These are phyloP conservation scores for Microthlaspi erraticum DNA, from an alignment of 345 rosid genomes.

Conservation along the genomic window DNA sequence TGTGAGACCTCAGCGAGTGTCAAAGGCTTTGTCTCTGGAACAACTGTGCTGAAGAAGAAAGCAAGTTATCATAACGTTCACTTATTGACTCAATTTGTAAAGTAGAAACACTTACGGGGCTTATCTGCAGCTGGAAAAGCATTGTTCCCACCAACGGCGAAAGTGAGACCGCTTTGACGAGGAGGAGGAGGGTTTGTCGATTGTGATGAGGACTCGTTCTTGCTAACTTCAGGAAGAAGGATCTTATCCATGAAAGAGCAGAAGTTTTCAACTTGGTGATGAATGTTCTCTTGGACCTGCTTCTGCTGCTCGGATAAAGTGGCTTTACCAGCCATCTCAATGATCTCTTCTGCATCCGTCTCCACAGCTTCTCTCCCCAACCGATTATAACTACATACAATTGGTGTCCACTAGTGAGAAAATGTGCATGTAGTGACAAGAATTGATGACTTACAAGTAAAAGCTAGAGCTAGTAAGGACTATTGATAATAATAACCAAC, in stretches of 20 bases:
- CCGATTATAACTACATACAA: conserved; percentile 68
- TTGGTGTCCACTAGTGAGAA: not conserved
- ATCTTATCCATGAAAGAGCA: conserved; percentile 71
- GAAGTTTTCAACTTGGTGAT: conserved; percentile 62
- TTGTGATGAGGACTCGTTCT: conserved; percentile 35
- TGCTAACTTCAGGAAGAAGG: conserved; percentile 56
- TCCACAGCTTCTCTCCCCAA: conserved; percentile 79
- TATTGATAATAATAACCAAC: conserved; percentile 48
- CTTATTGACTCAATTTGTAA: not conserved
- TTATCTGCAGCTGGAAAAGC: conserved; percentile 40
- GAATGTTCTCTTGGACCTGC: conserved; percentile 85
- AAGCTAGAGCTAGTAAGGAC: not conserved
- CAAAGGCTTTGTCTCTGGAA: conserved; percentile 75
- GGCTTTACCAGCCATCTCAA: conserved; percentile 81
- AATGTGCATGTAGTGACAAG: not conserved
- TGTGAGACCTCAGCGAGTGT: conserved; percentile 61
- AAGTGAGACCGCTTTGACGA: conserved; percentile 74
- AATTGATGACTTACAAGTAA: not conserved
- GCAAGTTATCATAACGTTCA: not conserved
- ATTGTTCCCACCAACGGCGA: conserved; percentile 62
- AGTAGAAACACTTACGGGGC: conserved; percentile 56
- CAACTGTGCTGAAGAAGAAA: conserved; percentile 73
- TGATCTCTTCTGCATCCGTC: conserved; percentile 83
- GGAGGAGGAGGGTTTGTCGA: conserved; percentile 49
- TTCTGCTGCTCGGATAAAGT: conserved; percentile 75